A percentile compares a stretch with the other conserved stretches of the same genome.
phyloP scores from a whole-genome alignment of 2,329 filamentous ascomycete genomes.

The Cercospora sp. region DNA sequence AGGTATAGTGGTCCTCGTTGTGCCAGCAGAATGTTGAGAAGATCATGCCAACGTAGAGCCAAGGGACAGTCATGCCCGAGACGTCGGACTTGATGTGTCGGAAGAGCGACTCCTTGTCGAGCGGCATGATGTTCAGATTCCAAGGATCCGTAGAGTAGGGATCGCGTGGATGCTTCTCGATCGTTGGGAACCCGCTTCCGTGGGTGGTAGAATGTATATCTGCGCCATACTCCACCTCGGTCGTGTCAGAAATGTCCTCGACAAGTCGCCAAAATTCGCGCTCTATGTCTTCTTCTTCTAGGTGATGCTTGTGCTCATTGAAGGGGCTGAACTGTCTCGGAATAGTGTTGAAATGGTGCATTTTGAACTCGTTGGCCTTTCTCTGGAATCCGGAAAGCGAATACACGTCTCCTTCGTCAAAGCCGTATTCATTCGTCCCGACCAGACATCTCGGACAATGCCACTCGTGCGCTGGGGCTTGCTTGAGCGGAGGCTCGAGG shows the following conservation, averaged over 20 bases:
- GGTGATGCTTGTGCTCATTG: conserved; percentile 74
- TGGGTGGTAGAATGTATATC: conserved; percentile 98
- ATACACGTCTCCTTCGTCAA: conserved; percentile 94
- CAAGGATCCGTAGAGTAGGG: conserved; percentile 86
- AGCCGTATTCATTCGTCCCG: conserved; percentile 93
- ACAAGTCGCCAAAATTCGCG: conserved; percentile 96
- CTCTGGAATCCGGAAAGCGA: conserved; percentile 95
- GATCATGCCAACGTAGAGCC: conserved; percentile 99
- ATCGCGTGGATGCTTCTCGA: conserved; percentile 85
- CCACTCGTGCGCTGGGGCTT: conserved; percentile 85
- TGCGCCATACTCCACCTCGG: conserved; percentile 96
- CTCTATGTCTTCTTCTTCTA: conserved; percentile 94
- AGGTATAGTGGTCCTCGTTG: conserved; percentile 96
- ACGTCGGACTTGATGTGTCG: conserved; percentile 97
- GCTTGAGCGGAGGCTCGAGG: conserved; percentile 80
- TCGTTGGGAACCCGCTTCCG: conserved; percentile 92
- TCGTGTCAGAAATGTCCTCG: conserved; percentile 88
- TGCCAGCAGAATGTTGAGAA: conserved; percentile 99
- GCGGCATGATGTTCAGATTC: conserved; percentile 91
- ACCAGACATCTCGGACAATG: conserved; percentile 94
- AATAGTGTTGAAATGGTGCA: conserved; percentile 79
- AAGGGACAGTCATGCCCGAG: conserved; percentile 98
- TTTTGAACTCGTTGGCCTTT: conserved; percentile 92
- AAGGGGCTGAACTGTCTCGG: conserved; percentile 67
- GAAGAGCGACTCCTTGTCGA: conserved; percentile 89